These are phyloP conservation scores for Aechmea fasciata DNA, from an alignment of 176 grass and related monocot genomes.

Conservation along the genomic window DNA sequence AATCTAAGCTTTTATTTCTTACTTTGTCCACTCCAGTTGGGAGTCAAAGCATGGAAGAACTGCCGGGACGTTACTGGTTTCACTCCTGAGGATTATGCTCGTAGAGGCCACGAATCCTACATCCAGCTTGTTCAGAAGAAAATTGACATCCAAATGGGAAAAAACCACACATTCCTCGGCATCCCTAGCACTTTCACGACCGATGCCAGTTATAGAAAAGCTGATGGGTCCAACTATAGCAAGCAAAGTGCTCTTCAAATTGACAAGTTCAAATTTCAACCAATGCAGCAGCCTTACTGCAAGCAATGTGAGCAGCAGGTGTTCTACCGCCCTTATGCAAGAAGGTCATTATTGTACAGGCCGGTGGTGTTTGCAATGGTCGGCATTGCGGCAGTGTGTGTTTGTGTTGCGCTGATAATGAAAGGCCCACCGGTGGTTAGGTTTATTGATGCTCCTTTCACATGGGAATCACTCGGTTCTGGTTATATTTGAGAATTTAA, in stretches of 20 bases:
- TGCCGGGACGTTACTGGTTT: conserved; percentile 37
- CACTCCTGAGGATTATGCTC: conserved; percentile 80
- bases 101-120: conserved; percentile 45
- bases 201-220: conserved; percentile 12
- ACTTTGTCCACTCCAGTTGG: conserved; percentile 36
- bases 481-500: too few relatives aligned
- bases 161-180: conserved; percentile 51
- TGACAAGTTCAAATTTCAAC: conserved; percentile 16
- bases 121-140: conserved; percentile 75
- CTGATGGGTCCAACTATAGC: conserved; percentile 27
- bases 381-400: conserved; percentile 75
- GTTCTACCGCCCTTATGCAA: conserved; percentile 16
- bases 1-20: not conserved
- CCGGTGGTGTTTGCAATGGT: conserved; percentile 78
- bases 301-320: conserved; percentile 45
- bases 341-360: conserved; percentile 72
- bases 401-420: conserved; percentile 70
- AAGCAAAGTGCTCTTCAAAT: conserved; percentile 43
- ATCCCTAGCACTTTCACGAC: conserved; percentile 32
- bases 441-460: conserved; percentile 50
- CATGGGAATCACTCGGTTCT: conserved; percentile 66
- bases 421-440: conserved; percentile 67
- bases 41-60: conserved; percentile 72
- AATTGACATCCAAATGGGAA: conserved; percentile 57
- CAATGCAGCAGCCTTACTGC: conserved; percentile 30